phyloP scores from a whole-genome alignment of 176 grass and related monocot genomes.

The Phyllostachys edulis region DNA sequence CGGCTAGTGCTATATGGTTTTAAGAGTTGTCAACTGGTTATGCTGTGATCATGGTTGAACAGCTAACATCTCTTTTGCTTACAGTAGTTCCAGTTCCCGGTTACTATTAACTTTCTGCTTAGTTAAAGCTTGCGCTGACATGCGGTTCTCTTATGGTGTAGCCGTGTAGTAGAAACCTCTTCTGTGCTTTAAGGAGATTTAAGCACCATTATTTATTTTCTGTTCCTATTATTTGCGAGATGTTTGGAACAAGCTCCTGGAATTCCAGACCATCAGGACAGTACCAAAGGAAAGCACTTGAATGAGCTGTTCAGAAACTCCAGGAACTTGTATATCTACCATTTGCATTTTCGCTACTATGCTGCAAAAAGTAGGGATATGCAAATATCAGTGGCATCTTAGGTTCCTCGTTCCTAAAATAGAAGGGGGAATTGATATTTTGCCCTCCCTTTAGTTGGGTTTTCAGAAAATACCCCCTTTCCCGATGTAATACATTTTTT shows the following conservation, averaged over 20 bases:
- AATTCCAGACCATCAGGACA: neutral
- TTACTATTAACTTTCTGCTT: neutral
- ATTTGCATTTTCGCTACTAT: neutral
- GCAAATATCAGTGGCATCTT: neutral
- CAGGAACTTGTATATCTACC: neutral
- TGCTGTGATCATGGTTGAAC: slow-evolving; percentile 34
- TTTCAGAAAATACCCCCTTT: no score
- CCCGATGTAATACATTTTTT: no score
- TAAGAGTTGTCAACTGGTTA: neutral
- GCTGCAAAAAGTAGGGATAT: neutral
- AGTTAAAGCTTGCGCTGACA: neutral
- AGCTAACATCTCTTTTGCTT: neutral
- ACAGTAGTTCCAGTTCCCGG: neutral
- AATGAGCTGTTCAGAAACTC: neutral
- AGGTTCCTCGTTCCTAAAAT: neutral
- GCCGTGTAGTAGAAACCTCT: neutral
- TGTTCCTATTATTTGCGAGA: neutral
- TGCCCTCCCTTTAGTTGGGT: no score
- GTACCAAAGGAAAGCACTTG: neutral
- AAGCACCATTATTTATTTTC: neutral
- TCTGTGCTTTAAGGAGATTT: neutral
- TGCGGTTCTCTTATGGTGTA: neutral
- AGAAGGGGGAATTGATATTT: no score
- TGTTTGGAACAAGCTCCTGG: neutral
- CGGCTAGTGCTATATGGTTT: slow-evolving; percentile 1